Evolutionary conservation across 768 basidiomycete species (phyloP), one percentile per base, ranked within the genome.

Genomic region (Lentinula lateritia): DNA sequence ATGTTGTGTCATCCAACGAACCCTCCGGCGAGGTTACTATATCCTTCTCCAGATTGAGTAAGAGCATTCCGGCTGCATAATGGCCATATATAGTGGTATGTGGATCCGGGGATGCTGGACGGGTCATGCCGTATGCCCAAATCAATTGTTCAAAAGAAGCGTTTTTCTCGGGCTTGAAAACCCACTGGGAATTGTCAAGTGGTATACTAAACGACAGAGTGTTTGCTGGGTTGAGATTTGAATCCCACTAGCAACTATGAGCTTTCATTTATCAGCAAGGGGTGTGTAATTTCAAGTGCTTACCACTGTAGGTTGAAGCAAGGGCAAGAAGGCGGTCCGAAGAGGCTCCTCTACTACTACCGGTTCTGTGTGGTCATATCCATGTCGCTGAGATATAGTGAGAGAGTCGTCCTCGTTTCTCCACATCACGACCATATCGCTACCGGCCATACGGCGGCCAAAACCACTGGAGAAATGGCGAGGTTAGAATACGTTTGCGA

Each of bases 351-450:
- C 60, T 16, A 75, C 76, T 50, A 78, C 72, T 2, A 68, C 67
- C 5, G 88, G 87, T 67, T 82, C 78, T 28, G 53, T 54, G 55
- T 84, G 79, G 2, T 75, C 79, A 12, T 68, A 67, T 0, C 81
- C 80, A 66, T 76, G 74, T 5, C 88, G 76, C 62, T 89, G 88
- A 9, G 85, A 86, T 55, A 89, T 68, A 1, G 85, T 83, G 48
- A 78, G 75, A 5, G 79, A 75, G 2, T 82, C 82, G 66, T 89
- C 83, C 3, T 74, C 67, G 65, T 65, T 78, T 8, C 75, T 73
- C 81, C 81, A 83, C 32, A 76, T 66, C n/a, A 89, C 80, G 61
- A 88, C 78, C 79, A 87, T 84, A 45, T 79, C 78, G 0, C 80
- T 76, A 50, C 74, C 66, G n/a, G 73, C 66, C 83, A 85, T 84